Evolutionary conservation across 2,329 filamentous ascomycete genomes (phyloP).

Genomic region (Coniosporium tulheliwenetii): DNA sequence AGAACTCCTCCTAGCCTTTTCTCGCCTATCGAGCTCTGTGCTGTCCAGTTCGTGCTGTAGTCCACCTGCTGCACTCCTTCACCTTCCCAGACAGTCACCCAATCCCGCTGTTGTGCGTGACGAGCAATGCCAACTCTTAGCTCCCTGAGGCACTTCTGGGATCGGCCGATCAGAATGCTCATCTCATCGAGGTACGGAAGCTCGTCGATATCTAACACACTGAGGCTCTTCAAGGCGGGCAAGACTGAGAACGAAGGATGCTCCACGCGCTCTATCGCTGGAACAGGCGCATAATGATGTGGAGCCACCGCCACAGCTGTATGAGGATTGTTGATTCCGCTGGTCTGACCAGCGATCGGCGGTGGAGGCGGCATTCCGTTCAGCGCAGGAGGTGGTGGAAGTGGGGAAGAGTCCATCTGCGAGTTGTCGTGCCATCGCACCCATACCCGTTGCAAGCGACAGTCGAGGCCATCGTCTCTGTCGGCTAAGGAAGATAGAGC

Average conservation of each 20-base stretch:
- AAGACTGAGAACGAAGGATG: constrained; percentile 68
- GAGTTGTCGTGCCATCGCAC: constrained; percentile 72
- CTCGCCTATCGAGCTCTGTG: constrained; percentile 41
- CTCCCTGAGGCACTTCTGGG: constrained; percentile 49
- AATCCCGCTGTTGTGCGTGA: constrained; percentile 35
- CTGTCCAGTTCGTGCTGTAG: constrained; percentile 40
- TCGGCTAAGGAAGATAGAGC: constrained; percentile 57
- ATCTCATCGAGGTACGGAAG: constrained; percentile 73
- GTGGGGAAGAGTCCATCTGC: constrained; percentile 25
- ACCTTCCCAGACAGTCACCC: constrained; percentile 48
- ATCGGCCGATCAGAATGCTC: constrained; percentile 59
- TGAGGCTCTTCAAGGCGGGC: constrained; percentile 57
- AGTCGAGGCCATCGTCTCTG: constrained; percentile 40
- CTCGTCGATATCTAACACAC: constrained; percentile 69
- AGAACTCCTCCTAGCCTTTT: constrained; percentile 52
- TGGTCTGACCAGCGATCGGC: constrained; percentile 9
- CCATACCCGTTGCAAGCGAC: constrained; percentile 60
- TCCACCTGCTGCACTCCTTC: constrained; percentile 48
- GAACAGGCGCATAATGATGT: constrained; percentile 13
- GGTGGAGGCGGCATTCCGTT: constrained; percentile 14
- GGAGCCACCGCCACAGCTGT: constrained; percentile 7
- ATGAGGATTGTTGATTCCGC: constrained; percentile 9
- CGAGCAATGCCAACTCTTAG: constrained; percentile 57
- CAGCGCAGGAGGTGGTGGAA: constrained; percentile 16
- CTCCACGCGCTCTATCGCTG: constrained; percentile 43